Evolutionary conservation across 2,329 filamentous ascomycete genomes (phyloP).

Genomic region (Botrytis squamosa): DNA sequence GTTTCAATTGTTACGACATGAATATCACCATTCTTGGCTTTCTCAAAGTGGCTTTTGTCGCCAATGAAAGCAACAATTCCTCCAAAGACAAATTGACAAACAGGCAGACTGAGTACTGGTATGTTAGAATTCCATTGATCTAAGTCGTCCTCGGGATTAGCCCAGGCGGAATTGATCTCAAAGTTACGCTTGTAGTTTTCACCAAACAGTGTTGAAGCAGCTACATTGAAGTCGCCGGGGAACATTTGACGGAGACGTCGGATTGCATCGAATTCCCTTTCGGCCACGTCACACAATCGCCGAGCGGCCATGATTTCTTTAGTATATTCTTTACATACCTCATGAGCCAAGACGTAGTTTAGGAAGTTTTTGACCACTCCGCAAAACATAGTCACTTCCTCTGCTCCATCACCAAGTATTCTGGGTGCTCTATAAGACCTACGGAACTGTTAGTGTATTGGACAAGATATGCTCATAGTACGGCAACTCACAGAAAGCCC

Average conservation of each 20-base stretch:
- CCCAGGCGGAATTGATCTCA: constrained; percentile 25
- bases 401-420: constrained; percentile 54
- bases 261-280: constrained; percentile 63
- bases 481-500: constrained; percentile 67
- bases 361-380: constrained; percentile 81
- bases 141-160: constrained; percentile 33
- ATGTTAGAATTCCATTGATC: constrained; percentile 10
- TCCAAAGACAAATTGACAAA: constrained; percentile 46
- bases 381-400: constrained; percentile 58
- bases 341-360: constrained; percentile 79
- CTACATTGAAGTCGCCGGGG: constrained; percentile 79
- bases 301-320: constrained; percentile 66
- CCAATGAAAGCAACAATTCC: constrained; percentile 46
- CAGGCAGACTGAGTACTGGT: constrained; percentile 38
- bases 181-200: constrained; percentile 41
- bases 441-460: constrained; percentile 24
- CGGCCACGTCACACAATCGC: constrained; percentile 63
- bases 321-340: constrained; percentile 79
- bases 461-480: background rate
- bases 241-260: constrained; percentile 52
- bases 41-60: constrained; percentile 38
- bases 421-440: constrained; percentile 57
- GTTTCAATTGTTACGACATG: constrained; percentile 49
- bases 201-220: constrained; percentile 67
- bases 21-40: constrained; percentile 40